Percentiles rank a stretch among this genome's conserved stretches.
Evolutionary conservation across 306 rosid species (phyloP).

Genomic region (Vigna trinervia): DNA sequence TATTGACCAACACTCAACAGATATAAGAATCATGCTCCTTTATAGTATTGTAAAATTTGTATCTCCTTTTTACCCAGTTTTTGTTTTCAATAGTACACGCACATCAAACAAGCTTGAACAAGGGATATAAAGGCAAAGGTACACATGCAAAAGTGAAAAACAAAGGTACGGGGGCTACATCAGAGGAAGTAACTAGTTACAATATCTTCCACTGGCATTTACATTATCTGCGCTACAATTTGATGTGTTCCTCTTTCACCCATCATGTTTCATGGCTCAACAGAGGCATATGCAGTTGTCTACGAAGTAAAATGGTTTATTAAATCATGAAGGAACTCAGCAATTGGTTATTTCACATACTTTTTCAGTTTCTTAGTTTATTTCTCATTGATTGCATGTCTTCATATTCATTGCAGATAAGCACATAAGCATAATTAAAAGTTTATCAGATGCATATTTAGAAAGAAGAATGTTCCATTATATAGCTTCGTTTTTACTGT

Average conservation of each 20-base stretch:
- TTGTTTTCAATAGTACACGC: constrained; percentile 23
- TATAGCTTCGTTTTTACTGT: not conserved
- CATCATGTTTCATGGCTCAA: not conserved
- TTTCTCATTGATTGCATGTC: constrained; percentile 22
- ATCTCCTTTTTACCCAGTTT: constrained; percentile 19
- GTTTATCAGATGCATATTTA: constrained; percentile 7
- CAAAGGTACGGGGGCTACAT: not conserved
- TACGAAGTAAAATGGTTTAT: constrained; percentile 2
- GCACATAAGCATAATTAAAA: not conserved
- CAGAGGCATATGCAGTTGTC: not conserved
- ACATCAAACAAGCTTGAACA: constrained; percentile 27
- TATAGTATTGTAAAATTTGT: not conserved
- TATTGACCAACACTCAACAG: constrained; percentile 1
- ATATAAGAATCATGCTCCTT: not conserved
- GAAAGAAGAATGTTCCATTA: constrained; percentile 16
- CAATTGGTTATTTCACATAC: not conserved
- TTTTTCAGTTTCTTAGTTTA: constrained; percentile 21
- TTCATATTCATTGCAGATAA: not conserved
- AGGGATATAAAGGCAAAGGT: constrained; percentile 10
- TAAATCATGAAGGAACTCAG: constrained; percentile 18
- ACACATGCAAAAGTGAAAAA: constrained; percentile 12
- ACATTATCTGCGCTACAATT: not conserved
- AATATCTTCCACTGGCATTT: constrained; percentile 23
- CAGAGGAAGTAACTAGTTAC: constrained; percentile 30
- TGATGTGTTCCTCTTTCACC: constrained; percentile 13